Conservation (phyloP, 345 rosid species). For the Dipteronia sinensis region DNA sequence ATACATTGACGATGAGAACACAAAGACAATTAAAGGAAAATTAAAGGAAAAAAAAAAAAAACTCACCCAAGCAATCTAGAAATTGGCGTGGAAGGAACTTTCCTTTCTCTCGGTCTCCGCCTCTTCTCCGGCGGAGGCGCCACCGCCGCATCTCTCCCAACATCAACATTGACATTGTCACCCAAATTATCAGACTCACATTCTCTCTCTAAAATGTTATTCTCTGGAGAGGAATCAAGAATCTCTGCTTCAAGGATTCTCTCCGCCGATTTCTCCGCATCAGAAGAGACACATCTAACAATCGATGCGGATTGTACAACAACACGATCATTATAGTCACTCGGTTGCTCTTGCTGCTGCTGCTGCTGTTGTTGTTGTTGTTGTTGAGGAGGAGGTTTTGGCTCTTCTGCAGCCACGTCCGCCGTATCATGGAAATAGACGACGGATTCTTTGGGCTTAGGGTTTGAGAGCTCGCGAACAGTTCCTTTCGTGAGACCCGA, state of each 20-base stretch:
- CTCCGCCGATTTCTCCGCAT: conserved; percentile 5
- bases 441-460: conserved; percentile 57
- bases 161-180: conserved; percentile 24
- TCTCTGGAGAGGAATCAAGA: conserved; percentile 24
- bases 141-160: conserved; percentile 16
- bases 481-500: conserved; percentile 81
- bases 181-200: conserved; percentile 24
- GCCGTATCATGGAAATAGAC: conserved; percentile 49
- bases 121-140: conserved; percentile 39
- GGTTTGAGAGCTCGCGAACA: conserved; percentile 50
- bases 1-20: neutral
- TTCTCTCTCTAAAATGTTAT: conserved; percentile 24
- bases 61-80: conserved; percentile 86
- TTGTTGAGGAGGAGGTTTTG: neutral
- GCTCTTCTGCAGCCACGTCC: neutral
- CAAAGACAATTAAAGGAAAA: neutral
- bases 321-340: neutral
- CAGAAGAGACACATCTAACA: neutral
- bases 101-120: conserved; percentile 82
- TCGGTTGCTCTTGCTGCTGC: neutral
- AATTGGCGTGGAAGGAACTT: conserved; percentile 90
- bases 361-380: neutral
- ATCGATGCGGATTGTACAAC: conserved; percentile 10
- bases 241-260: conserved; percentile 16
- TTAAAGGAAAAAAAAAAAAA: neutral